Evolutionary conservation across 768 basidiomycete species (phyloP).

Genomic region (Russula earlei): DNA sequence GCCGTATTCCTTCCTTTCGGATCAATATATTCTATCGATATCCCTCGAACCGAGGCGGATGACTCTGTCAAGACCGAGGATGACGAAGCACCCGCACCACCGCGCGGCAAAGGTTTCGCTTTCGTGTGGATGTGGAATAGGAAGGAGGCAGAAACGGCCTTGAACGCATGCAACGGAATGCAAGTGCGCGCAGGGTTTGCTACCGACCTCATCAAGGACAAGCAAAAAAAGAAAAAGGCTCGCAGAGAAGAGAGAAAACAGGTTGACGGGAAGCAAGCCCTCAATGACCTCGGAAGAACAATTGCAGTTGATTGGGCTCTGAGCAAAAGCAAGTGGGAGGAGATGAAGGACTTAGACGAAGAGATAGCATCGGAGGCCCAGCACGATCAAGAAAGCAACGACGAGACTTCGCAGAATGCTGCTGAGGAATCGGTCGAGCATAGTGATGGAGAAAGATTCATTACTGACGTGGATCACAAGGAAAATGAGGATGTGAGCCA

Average conservation of each 20-base stretch:
- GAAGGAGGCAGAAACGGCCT: slow-evolving; percentile 49
- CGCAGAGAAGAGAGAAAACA: slow-evolving; percentile 30
- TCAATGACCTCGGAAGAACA: slow-evolving; percentile 41
- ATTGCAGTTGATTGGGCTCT: slow-evolving; percentile 97
- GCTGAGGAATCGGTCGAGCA: slow-evolving; percentile 34
- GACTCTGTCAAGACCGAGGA: slow-evolving; percentile 26
- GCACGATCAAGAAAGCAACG: slow-evolving; percentile 27
- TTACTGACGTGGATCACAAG: slow-evolving; percentile 24
- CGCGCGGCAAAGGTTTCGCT: slow-evolving; percentile 71
- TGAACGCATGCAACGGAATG: slow-evolving; percentile 23
- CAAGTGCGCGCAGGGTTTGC: slow-evolving; percentile 21
- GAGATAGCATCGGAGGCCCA: slow-evolving; percentile 28
- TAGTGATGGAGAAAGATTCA: slow-evolving; percentile 30
- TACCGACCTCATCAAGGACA: slow-evolving; percentile 24
- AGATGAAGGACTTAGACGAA: slow-evolving; percentile 45
- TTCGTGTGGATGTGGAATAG: slow-evolving; percentile 90
- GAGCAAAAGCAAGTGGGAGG: slow-evolving; percentile 88
- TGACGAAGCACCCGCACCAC: slow-evolving; percentile 2
- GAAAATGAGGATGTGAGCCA: slow-evolving; percentile 26
- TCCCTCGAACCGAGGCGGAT: slow-evolving; percentile 41
- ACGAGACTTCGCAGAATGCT: slow-evolving; percentile 22
- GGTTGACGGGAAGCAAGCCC: slow-evolving; percentile 29
- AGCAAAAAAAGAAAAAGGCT: slow-evolving; percentile 28
- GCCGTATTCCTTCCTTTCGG: slow-evolving; percentile 82
- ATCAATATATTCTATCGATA: slow-evolving; percentile 75